Evolutionary conservation across 208 protist genomes (phyloP).

Genomic region (Porcisia hertigi): DNA sequence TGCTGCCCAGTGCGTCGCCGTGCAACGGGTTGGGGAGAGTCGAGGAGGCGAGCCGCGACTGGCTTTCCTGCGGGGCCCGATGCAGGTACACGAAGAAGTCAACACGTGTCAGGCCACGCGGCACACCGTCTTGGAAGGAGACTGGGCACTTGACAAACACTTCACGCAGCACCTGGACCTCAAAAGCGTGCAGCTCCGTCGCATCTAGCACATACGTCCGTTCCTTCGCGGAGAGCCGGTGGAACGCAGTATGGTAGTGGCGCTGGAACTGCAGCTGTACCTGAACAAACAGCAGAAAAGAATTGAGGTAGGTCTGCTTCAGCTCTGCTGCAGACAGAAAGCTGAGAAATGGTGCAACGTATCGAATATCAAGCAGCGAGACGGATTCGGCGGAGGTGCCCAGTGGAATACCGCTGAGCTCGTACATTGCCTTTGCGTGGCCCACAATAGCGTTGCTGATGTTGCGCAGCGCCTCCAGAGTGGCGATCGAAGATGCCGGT

Average conservation of each 20-base stretch:
- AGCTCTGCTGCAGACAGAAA: slow-evolving; percentile 60
- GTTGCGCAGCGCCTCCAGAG: slow-evolving; percentile 31
- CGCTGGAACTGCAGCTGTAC: slow-evolving; percentile 68
- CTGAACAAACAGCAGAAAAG: slow-evolving; percentile 75
- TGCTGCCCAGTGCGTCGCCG: not conserved
- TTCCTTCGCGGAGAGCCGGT: slow-evolving; percentile 33
- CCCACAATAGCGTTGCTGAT: slow-evolving; percentile 41
- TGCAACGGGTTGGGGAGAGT: slow-evolving; percentile 9
- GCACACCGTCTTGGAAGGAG: slow-evolving; percentile 31
- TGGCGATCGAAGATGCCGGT: not conserved
- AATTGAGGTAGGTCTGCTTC: slow-evolving; percentile 45
- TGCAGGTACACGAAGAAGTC: slow-evolving; percentile 75
- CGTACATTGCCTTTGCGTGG: slow-evolving; percentile 68
- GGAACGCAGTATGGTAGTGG: slow-evolving; percentile 25
- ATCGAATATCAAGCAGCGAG: slow-evolving; percentile 63
- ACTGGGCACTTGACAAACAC: slow-evolving; percentile 61
- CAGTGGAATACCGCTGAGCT: slow-evolving; percentile 50
- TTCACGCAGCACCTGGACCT: slow-evolving; percentile 52
- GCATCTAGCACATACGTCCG: slow-evolving; percentile 45
- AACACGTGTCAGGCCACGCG: slow-evolving; percentile 59
- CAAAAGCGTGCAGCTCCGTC: slow-evolving; percentile 48
- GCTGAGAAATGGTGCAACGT: slow-evolving; percentile 75
- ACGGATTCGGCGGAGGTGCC: slow-evolving; percentile 9
- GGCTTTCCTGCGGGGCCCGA: slow-evolving; percentile 47
- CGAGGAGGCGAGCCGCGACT: slow-evolving; percentile 2